phyloP scores from a whole-genome alignment of 2,329 filamentous ascomycete species.

The Didymellaceae sp. region DNA sequence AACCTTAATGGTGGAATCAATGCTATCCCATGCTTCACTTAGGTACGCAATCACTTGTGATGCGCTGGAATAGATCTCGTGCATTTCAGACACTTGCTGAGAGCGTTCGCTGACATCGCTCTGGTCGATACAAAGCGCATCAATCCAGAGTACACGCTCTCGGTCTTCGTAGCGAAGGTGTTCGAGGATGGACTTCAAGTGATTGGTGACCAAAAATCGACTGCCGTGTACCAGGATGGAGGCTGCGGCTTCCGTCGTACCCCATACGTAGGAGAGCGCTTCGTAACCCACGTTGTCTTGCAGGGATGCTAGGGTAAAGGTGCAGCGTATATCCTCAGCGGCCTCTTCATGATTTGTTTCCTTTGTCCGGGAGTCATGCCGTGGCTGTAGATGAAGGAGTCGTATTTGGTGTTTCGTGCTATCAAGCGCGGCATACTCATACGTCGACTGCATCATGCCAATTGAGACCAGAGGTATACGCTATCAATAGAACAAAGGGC shows the following conservation, averaged over 20 bases:
- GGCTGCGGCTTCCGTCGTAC: constrained; percentile 1
- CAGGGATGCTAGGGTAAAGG: constrained; percentile 3
- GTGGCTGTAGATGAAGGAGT: constrained; percentile 4
- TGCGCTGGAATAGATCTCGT: constrained; percentile 19
- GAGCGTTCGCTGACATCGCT: constrained; percentile 18
- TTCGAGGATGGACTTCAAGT: constrained; percentile 21
- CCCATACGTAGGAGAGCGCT: constrained; percentile 28
- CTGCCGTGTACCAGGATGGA: constrained; percentile 8
- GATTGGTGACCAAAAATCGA: constrained; percentile 16
- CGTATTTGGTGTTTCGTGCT: not conserved
- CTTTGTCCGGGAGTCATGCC: not conserved
- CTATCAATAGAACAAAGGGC: no score
- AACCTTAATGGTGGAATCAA: not conserved
- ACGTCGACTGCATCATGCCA: not conserved
- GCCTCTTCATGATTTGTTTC: not conserved
- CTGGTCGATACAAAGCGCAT: constrained; percentile 33
- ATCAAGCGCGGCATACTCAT: not conserved
- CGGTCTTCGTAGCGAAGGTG: constrained; percentile 16
- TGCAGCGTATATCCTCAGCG: not conserved
- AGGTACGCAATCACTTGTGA: not conserved
- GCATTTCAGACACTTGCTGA: constrained; percentile 28
- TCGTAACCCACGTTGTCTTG: not conserved
- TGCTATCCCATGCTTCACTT: not conserved
- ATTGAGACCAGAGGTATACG: no score
- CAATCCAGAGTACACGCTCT: constrained; percentile 20